A percentile compares a stretch with the other conserved stretches of the same genome.
phyloP scores from a whole-genome alignment of 2,329 filamentous ascomycete species.

The Chaetomiaceae sp. region DNA sequence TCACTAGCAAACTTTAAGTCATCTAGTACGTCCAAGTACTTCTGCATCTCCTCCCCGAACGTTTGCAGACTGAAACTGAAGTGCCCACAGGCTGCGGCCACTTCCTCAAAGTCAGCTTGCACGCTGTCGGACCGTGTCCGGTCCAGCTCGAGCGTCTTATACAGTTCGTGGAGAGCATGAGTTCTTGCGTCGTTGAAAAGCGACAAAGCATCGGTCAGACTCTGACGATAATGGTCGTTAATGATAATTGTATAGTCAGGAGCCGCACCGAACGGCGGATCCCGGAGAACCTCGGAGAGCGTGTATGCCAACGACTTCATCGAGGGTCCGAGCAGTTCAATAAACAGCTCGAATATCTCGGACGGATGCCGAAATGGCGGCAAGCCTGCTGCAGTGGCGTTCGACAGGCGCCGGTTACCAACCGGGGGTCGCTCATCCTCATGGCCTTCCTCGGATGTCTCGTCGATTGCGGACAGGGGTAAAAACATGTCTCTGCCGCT shows the following conservation, averaged over 20 bases:
- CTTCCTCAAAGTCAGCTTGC: constrained; percentile 92
- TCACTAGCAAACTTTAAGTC: constrained; percentile 70
- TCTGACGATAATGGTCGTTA: constrained; percentile 73
- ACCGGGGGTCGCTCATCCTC: constrained; percentile 34
- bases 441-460: constrained; percentile 52
- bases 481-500: constrained; percentile 40
- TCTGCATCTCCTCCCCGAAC: constrained; percentile 83
- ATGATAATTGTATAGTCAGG: constrained; percentile 64
- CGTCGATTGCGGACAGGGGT: constrained; percentile 55
- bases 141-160: constrained; percentile 69
- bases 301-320: constrained; percentile 96
- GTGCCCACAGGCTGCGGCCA: constrained; percentile 94
- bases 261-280: constrained; percentile 70
- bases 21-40: constrained; percentile 76
- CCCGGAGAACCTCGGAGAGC: constrained; percentile 78
- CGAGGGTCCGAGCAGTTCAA: constrained; percentile 79
- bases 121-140: constrained; percentile 64
- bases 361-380: constrained; percentile 55
- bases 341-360: constrained; percentile 90
- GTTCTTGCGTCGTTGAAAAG: constrained; percentile 72
- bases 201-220: constrained; percentile 70
- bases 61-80: constrained; percentile 89
- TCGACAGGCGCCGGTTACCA: constrained; percentile 11
- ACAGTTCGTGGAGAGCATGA: constrained; percentile 71
- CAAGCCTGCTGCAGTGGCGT: constrained; percentile 20